A percentile compares a stretch with the other conserved stretches of the same genome.
Conservation (phyloP, 306 rosid genomes). For the Corylus avellana region DNA sequence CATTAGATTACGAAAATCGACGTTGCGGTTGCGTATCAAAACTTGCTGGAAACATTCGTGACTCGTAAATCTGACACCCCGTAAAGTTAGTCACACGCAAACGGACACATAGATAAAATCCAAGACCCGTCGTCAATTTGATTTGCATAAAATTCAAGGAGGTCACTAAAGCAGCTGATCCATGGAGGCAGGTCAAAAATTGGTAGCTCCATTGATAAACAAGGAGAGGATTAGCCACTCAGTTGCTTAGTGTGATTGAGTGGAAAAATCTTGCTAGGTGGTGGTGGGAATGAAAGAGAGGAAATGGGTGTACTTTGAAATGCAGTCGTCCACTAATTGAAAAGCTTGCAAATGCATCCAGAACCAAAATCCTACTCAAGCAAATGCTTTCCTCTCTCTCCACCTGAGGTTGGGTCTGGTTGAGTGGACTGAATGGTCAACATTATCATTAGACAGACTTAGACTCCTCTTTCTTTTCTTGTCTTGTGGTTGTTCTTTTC, state of each 20-base stretch:
- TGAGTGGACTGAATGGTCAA: slow-evolving; percentile 82
- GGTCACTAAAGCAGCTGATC: slow-evolving; percentile 2
- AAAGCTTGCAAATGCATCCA: slow-evolving; percentile 31
- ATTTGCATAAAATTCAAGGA: background rate
- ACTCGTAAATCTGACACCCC: too few species aligned
- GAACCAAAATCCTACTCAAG: slow-evolving; percentile 28
- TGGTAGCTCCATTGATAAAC: slow-evolving; percentile 29
- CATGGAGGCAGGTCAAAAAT: slow-evolving; percentile 27
- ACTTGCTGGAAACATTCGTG: too few species aligned
- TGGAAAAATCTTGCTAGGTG: slow-evolving; percentile 35
- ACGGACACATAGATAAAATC: too few species aligned
- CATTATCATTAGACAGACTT: slow-evolving; percentile 59
- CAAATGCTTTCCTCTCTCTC: slow-evolving; percentile 34
- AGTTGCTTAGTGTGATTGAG: slow-evolving; percentile 30
- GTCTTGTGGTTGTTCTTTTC: slow-evolving; percentile 54
- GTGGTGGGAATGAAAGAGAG: slow-evolving; percentile 44
- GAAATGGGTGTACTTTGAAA: slow-evolving; percentile 52
- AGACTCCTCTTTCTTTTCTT: slow-evolving; percentile 68
- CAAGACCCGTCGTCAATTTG: background rate
- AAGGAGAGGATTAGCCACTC: slow-evolving; percentile 36
- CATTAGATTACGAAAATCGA: background rate
- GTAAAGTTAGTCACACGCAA: too few species aligned
- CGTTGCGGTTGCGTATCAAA: background rate
- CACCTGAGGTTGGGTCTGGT: slow-evolving; percentile 45
- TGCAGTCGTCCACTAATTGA: slow-evolving; percentile 56